phyloP scores from a whole-genome alignment of 495 filamentous ascomycete genomes.

The Penicillium turbatum region DNA sequence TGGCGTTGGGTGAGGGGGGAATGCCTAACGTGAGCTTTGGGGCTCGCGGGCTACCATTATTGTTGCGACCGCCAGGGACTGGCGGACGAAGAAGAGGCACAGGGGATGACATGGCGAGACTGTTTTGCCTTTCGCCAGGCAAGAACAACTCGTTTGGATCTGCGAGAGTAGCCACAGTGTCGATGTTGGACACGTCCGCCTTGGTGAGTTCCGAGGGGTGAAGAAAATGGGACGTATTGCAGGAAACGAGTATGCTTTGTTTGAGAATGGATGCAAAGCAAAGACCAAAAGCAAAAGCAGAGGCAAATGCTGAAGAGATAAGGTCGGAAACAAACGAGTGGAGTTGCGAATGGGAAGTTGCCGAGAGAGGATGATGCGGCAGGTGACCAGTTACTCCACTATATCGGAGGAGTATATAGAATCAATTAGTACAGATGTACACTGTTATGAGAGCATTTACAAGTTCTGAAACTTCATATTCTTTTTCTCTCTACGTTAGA shows the following conservation, averaged over 20 bases:
- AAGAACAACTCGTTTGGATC: constrained; percentile 48
- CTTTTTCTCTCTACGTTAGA: background rate
- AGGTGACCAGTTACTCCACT: constrained; percentile 23
- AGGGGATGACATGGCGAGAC: constrained; percentile 70
- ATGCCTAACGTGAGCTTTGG: constrained; percentile 85
- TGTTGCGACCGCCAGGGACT: constrained; percentile 66
- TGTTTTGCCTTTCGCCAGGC: constrained; percentile 46
- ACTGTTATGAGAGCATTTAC: too few species aligned
- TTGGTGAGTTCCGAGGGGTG: constrained; percentile 14
- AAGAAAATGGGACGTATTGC: constrained; percentile 4
- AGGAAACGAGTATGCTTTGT: background rate
- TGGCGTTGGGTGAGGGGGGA: constrained; percentile 73
- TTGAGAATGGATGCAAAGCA: background rate
- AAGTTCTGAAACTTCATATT: too few species aligned
- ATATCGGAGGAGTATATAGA: background rate
- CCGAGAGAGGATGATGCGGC: constrained; percentile 9
- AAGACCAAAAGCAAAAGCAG: background rate
- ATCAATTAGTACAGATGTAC: too few species aligned
- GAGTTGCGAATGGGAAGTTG: constrained; percentile 7
- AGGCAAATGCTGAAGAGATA: constrained; percentile 1
- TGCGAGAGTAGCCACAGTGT: constrained; percentile 43
- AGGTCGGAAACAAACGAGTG: constrained; percentile 6
- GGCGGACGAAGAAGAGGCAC: constrained; percentile 81
- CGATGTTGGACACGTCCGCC: constrained; percentile 22
- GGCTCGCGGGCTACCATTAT: constrained; percentile 52